Percentiles rank a stretch among this genome's conserved stretches.
These are phyloP conservation scores for Tetraselmis striata DNA, from an alignment of 139 green algal genomes.

Conservation along the genomic window DNA sequence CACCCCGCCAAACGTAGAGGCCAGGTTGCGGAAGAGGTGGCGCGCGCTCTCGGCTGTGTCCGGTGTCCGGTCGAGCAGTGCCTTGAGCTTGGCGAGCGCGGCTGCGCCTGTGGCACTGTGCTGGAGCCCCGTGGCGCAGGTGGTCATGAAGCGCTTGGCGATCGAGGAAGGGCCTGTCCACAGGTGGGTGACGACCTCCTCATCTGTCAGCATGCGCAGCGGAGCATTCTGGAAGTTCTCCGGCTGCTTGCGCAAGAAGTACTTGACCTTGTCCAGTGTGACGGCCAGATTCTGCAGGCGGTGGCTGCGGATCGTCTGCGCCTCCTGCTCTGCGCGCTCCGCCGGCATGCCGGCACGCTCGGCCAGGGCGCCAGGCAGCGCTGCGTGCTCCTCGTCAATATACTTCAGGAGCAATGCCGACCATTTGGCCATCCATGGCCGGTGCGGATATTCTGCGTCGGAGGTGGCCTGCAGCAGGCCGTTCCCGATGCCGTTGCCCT, in stretches of 20 bases:
- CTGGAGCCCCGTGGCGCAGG: not conserved
- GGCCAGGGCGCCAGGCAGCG: not conserved
- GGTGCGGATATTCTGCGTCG: not conserved
- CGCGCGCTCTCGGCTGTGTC: not conserved
- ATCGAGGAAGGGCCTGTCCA: conserved; percentile 17
- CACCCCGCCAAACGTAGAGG: not conserved
- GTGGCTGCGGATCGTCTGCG: conserved; percentile 8
- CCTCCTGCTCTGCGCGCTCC: conserved; percentile 1
- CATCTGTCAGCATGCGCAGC: conserved; percentile 16
- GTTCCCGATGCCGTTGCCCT: not conserved
- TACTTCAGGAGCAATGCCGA: conserved; percentile 16
- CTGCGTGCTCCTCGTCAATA: conserved; percentile 18
- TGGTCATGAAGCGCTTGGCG: not conserved
- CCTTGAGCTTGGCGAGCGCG: not conserved
- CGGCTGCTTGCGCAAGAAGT: conserved; percentile 12
- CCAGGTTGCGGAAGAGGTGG: not conserved
- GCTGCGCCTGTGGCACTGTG: not conserved
- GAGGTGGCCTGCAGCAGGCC: not conserved
- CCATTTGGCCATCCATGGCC: conserved; percentile 26
- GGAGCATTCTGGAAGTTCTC: conserved; percentile 3
- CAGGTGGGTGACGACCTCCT: conserved; percentile 19
- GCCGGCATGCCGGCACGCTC: not conserved
- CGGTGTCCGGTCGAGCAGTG: not conserved
- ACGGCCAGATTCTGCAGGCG: conserved; percentile 19
- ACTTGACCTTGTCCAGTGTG: conserved; percentile 31